Conservation (phyloP, 1,284 basidiomycete genomes). For the Sporisorium graminicola region DNA sequence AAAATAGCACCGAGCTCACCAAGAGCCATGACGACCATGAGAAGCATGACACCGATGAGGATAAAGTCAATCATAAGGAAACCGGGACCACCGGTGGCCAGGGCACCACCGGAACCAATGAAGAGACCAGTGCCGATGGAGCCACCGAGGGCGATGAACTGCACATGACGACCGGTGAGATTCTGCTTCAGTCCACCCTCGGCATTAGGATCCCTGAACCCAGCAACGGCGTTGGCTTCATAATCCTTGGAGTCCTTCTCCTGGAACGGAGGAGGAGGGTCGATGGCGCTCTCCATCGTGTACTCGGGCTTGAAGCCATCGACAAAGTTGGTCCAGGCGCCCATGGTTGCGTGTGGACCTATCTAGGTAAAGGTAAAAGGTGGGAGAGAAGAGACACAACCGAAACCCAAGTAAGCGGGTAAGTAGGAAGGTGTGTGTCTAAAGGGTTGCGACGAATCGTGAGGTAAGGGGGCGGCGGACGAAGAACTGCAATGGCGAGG, state of each 20-base stretch:
- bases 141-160: slow-evolving; percentile 63
- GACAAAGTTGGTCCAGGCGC: slow-evolving; percentile 47
- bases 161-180: slow-evolving; percentile 62
- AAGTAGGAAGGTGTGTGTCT: not conserved
- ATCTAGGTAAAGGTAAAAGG: not conserved
- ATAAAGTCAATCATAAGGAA: slow-evolving; percentile 69
- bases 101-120: slow-evolving; percentile 72
- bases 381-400: not conserved
- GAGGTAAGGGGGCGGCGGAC: not conserved
- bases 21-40: slow-evolving; percentile 70
- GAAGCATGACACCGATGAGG: slow-evolving; percentile 68
- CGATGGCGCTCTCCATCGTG: slow-evolving; percentile 19
- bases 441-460: not conserved
- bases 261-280: slow-evolving; percentile 12
- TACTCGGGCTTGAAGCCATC: slow-evolving; percentile 59
- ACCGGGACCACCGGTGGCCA: slow-evolving; percentile 73
- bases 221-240: slow-evolving; percentile 37
- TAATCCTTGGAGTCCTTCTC: slow-evolving; percentile 48
- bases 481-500: not conserved
- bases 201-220: slow-evolving; percentile 34
- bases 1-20: slow-evolving; percentile 65
- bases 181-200: slow-evolving; percentile 57
- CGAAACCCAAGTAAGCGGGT: not conserved
- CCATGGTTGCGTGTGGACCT: slow-evolving; percentile 35
- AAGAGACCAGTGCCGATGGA: slow-evolving; percentile 73